Evolutionary conservation across 495 filamentous ascomycete species (phyloP), one percentile per base, ranked within the genome.

Genomic region (Podospora sp.): DNA sequence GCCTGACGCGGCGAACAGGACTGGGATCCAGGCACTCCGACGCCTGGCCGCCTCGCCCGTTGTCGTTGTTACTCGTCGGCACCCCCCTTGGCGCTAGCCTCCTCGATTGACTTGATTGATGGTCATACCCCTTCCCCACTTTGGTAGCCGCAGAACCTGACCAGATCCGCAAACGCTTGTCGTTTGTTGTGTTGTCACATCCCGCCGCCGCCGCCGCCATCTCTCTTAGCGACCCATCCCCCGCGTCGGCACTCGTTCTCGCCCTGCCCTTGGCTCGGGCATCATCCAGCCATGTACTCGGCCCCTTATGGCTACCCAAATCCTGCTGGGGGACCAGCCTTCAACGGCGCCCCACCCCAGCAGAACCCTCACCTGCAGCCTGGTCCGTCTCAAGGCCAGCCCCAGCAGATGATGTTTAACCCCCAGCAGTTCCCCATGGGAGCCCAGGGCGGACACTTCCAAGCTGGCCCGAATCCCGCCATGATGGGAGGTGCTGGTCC

Each of bases 251-350:
- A 22, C 33, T 58, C 51, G 46, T 65, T 18, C 62, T 64, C 59
- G 62, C 68, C 66, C 66, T 61, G 66, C 62, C 72, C 69, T 67
- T 69, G 69, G 69, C 70, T 67, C 46, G 67, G 67, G 69, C 72
- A 56, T 64, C 69, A 60, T 65, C 66, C 35, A 79, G 78, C 76
- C 80, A 84, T 84, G 82, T 84, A 84, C 73, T 76, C 77, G 67
- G 71, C 77, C 71, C 77, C 77, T 69, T 83, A 81, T 79, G 82
- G 82, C 64, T 82, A 79, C 75, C 77, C 77, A 69, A 83, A 82
- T 77, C 73, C 77, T 72, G 73, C 75, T 75, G 79, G 76, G 7
- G 72, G 74, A 71, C 77, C 78, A 66, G 69, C 77, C 65, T 84
- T 82, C 74, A 83, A 82, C 78, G 78, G 76, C 63, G 79, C 77